phyloP scores from a whole-genome alignment of 768 basidiomycete genomes.

The Agrocybe pediades region DNA sequence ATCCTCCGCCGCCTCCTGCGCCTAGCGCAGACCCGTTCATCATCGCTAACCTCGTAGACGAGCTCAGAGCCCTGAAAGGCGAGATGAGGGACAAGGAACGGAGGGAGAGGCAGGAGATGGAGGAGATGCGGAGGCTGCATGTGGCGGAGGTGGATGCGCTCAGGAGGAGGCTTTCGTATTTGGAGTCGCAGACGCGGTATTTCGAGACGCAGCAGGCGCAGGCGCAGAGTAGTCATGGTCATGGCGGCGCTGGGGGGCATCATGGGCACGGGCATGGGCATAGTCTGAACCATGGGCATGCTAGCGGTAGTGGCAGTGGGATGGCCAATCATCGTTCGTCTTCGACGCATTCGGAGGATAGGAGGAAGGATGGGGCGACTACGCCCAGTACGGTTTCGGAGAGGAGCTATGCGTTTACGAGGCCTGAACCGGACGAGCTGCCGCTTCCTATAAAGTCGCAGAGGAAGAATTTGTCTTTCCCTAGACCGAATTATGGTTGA shows the following conservation, averaged over 20 bases:
- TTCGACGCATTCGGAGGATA: not conserved
- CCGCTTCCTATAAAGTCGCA: constrained; percentile 26
- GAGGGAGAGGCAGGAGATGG: constrained; percentile 20
- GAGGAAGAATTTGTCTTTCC: constrained; percentile 22
- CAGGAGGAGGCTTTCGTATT: constrained; percentile 20
- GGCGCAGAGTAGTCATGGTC: not conserved
- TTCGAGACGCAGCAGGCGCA: constrained; percentile 1
- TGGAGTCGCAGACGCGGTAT: constrained; percentile 19
- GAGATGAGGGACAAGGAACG: constrained; percentile 16
- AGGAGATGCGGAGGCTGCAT: constrained; percentile 22
- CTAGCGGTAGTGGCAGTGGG: not conserved
- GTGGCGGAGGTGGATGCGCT: constrained; percentile 26
- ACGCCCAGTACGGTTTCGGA: constrained; percentile 12
- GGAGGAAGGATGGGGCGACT: not conserved
- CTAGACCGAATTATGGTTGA: constrained; percentile 11
- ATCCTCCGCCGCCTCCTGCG: no score
- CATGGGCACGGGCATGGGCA: no score
- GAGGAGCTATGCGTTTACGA: constrained; percentile 6
- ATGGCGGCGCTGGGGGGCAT: not conserved
- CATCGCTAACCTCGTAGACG: constrained; percentile 18
- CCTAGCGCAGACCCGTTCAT: constrained; percentile 10
- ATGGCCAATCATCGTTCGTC: not conserved
- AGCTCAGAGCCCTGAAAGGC: constrained; percentile 21
- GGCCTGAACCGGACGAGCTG: constrained; percentile 10
- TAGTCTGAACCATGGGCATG: no score